A percentile compares a stretch with the other conserved stretches of the same genome.
Evolutionary conservation across 805 yeast species (phyloP).

Genomic region (Trichomonascus vanleenenianus): DNA sequence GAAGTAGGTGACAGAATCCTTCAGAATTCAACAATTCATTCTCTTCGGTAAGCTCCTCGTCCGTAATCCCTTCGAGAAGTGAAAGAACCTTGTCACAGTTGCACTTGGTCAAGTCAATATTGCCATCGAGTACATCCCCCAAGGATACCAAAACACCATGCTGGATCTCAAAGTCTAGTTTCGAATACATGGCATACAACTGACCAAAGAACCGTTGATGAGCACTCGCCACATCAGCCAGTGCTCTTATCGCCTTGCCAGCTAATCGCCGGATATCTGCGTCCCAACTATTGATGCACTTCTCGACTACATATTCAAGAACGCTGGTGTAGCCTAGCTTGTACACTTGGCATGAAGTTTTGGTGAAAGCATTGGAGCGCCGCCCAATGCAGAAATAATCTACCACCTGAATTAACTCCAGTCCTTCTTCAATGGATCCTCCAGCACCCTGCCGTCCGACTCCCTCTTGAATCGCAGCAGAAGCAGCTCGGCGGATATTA

Average conservation of each 20-base stretch:
- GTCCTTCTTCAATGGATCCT: conserved; percentile 24
- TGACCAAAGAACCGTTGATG: not conserved
- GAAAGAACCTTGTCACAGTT: not conserved
- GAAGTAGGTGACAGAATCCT: conserved; percentile 26
- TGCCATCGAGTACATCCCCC: conserved; percentile 15
- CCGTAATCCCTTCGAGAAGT: conserved; percentile 8
- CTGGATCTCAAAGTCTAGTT: conserved; percentile 11
- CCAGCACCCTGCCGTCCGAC: conserved; percentile 62
- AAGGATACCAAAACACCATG: conserved; percentile 22
- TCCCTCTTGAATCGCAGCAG: conserved; percentile 82
- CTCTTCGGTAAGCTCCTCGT: conserved; percentile 6
- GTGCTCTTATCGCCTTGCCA: conserved; percentile 30
- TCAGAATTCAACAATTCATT: conserved; percentile 29
- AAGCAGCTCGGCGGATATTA: conserved; percentile 67
- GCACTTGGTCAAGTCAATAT: not conserved
- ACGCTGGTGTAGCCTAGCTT: conserved; percentile 16
- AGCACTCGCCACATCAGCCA: not conserved
- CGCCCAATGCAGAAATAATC: conserved; percentile 44
- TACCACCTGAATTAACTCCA: conserved; percentile 48
- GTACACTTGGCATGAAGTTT: conserved; percentile 27
- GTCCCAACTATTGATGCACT: conserved; percentile 33
- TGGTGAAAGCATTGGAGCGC: conserved; percentile 33
- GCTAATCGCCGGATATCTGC: conserved; percentile 38
- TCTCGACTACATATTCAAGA: conserved; percentile 26
- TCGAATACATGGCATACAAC: not conserved